phyloP scores from a whole-genome alignment of 1,139 yeast species.

The Kodamaea plutei region DNA sequence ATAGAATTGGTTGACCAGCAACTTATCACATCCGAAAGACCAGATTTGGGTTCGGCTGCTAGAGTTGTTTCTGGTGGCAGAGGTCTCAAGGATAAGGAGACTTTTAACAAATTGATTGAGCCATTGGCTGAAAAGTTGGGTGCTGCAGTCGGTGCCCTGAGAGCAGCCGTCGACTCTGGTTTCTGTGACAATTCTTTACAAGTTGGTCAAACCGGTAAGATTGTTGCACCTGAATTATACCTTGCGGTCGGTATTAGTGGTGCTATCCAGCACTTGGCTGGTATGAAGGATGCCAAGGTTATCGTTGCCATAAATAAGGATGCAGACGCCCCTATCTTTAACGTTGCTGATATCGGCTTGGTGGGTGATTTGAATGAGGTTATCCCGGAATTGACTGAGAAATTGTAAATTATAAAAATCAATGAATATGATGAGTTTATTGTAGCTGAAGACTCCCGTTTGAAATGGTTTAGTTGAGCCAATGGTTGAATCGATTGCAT shows the following conservation, averaged over 20 bases:
- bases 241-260: slow-evolving; percentile 94
- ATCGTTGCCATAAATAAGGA: slow-evolving; percentile 95
- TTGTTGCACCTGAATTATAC: slow-evolving; percentile 93
- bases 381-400: slow-evolving; percentile 82
- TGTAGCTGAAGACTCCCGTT: too few relatives aligned
- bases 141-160: slow-evolving; percentile 96
- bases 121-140: slow-evolving; percentile 83
- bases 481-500: too few relatives aligned
- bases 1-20: slow-evolving; percentile 66
- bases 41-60: slow-evolving; percentile 82
- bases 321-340: slow-evolving; percentile 90
- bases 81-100: slow-evolving; percentile 86
- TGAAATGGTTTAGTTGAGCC: too few relatives aligned
- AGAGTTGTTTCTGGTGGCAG: slow-evolving; percentile 90
- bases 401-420: slow-evolving; percentile 43
- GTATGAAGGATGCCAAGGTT: slow-evolving; percentile 93
- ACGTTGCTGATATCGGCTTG: slow-evolving; percentile 83
- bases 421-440: neutral
- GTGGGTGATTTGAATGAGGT: slow-evolving; percentile 85
- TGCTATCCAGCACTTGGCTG: slow-evolving; percentile 97
- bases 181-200: slow-evolving; percentile 96
- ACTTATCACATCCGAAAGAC: slow-evolving; percentile 76
- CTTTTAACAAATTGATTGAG: slow-evolving; percentile 68
- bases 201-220: slow-evolving; percentile 97
- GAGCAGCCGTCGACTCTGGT: slow-evolving; percentile 97